These are phyloP conservation scores for Microascus cirrosus DNA, from an alignment of 2,329 filamentous ascomycete genomes.

Conservation along the genomic window DNA sequence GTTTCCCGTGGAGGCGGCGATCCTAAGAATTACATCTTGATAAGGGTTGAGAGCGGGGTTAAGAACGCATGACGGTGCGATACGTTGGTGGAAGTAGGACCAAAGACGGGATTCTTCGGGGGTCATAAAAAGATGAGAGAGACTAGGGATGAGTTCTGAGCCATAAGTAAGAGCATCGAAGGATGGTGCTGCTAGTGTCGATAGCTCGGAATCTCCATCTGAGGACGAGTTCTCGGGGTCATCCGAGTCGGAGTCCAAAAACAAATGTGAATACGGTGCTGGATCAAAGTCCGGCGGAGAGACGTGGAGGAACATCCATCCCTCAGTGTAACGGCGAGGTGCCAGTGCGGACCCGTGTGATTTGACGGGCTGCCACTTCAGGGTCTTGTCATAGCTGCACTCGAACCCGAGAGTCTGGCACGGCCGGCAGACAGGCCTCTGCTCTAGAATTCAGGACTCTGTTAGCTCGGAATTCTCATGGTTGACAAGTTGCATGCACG, in stretches of 20 bases:
- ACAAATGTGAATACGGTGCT: background rate
- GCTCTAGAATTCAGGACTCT: slow-evolving; percentile 5
- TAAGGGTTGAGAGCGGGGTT: slow-evolving; percentile 14
- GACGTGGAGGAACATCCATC: background rate
- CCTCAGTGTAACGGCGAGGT: background rate
- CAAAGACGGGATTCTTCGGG: slow-evolving; percentile 12
- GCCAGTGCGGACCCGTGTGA: background rate
- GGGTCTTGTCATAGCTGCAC: slow-evolving; percentile 12
- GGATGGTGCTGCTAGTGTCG: background rate
- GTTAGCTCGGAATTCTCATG: background rate
- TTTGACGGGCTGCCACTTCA: slow-evolving; percentile 11
- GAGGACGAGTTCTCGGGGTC: background rate
- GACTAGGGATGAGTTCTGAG: background rate
- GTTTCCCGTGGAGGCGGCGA: slow-evolving; percentile 11
- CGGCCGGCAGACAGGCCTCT: slow-evolving; percentile 11
- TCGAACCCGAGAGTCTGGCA: slow-evolving; percentile 11
- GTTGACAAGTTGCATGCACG: background rate
- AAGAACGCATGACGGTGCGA: slow-evolving; percentile 14
- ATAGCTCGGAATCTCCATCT: background rate
- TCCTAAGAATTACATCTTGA: slow-evolving; percentile 13
- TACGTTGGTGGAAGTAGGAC: slow-evolving; percentile 14
- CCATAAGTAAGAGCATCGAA: background rate
- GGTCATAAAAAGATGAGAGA: slow-evolving; percentile 9
- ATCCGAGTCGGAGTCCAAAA: background rate
- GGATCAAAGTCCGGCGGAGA: background rate